Percentiles rank a stretch among this genome's conserved stretches.
phyloP scores from a whole-genome alignment of 2,329 filamentous ascomycete species.

The Atkinsonella hypoxylon region DNA sequence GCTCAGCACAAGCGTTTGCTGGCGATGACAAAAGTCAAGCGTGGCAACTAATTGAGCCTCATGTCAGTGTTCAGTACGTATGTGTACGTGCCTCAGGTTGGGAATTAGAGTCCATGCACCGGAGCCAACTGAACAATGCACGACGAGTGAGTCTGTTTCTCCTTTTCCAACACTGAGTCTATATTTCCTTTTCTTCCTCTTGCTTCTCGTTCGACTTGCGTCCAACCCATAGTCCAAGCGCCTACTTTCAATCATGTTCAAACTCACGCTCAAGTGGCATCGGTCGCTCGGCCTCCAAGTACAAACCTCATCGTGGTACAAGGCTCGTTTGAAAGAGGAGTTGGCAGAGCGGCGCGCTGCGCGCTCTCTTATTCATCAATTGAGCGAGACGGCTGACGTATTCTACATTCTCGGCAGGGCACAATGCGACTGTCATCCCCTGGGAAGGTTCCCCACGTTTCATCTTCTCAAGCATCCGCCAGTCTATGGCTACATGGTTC shows the following conservation, averaged over 20 bases:
- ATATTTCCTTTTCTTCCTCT: too few species aligned
- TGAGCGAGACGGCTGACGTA: slow-evolving; percentile 34
- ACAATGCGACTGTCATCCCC: slow-evolving; percentile 23
- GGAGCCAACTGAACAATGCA: too few species aligned
- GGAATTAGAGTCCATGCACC: too few species aligned
- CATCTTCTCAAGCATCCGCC: slow-evolving; percentile 10
- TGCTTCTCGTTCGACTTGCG: too few species aligned
- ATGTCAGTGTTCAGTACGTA: too few species aligned
- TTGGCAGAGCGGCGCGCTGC: slow-evolving; percentile 23
- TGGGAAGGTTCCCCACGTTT: slow-evolving; percentile 18
- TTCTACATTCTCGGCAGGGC: slow-evolving; percentile 29
- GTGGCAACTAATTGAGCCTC: too few species aligned
- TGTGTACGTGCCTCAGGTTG: too few species aligned
- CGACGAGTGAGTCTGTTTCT: too few species aligned
- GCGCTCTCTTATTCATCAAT: slow-evolving; percentile 15
- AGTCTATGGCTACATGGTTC: slow-evolving; percentile 29
- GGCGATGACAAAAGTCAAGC: too few species aligned
- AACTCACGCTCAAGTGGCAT: slow-evolving; percentile 7
- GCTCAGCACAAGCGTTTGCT: too few species aligned
- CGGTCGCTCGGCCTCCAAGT: slow-evolving; percentile 15
- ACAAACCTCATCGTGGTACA: slow-evolving; percentile 26
- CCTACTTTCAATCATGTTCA: neutral
- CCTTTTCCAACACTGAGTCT: too few species aligned
- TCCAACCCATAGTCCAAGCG: neutral
- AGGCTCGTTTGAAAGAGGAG: slow-evolving; percentile 26